Percentiles rank a stretch among this genome's conserved stretches.
phyloP scores from a whole-genome alignment of 805 yeast genomes.

The Cyberlindnera maclurae region DNA sequence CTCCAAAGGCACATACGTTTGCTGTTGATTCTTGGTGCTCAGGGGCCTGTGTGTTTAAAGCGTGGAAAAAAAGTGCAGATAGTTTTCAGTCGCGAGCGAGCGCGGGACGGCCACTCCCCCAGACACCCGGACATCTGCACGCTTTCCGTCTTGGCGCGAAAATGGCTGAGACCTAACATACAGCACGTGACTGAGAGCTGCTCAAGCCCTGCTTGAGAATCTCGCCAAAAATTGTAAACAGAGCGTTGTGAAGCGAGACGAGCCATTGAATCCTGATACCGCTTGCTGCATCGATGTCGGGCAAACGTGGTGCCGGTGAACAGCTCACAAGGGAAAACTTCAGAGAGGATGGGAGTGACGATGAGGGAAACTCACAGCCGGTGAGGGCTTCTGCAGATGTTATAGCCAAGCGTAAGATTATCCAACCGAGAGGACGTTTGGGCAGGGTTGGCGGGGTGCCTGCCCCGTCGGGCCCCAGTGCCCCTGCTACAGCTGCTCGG shows the following conservation, averaged over 20 bases:
- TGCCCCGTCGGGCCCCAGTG: slow-evolving; percentile 4
- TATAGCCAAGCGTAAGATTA: slow-evolving; percentile 63
- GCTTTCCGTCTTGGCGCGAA: too few species aligned
- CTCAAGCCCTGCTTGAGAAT: too few species aligned
- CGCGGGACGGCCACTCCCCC: too few species aligned
- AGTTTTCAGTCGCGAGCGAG: too few species aligned
- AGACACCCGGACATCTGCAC: too few species aligned
- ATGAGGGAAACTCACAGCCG: slow-evolving; percentile 29
- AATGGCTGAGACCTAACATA: too few species aligned
- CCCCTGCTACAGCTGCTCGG: background rate
- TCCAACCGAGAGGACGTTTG: slow-evolving; percentile 44
- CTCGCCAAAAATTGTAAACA: too few species aligned
- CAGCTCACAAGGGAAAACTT: slow-evolving; percentile 55
- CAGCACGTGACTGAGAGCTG: too few species aligned
- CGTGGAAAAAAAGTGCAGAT: background rate
- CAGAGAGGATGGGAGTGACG: slow-evolving; percentile 29
- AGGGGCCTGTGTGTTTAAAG: background rate
- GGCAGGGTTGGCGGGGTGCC: slow-evolving; percentile 11
- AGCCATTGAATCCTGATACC: background rate
- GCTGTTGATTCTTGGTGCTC: slow-evolving; percentile 12
- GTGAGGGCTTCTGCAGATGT: slow-evolving; percentile 52
- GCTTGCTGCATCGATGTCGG: slow-evolving; percentile 41
- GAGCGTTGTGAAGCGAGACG: background rate
- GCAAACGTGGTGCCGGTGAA: slow-evolving; percentile 57
- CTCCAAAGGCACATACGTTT: slow-evolving; percentile 10